A percentile compares a stretch with the other conserved stretches of the same genome.
Evolutionary conservation across 2,329 filamentous ascomycete genomes (phyloP).

Genomic region (Stylonectria norvegica): DNA sequence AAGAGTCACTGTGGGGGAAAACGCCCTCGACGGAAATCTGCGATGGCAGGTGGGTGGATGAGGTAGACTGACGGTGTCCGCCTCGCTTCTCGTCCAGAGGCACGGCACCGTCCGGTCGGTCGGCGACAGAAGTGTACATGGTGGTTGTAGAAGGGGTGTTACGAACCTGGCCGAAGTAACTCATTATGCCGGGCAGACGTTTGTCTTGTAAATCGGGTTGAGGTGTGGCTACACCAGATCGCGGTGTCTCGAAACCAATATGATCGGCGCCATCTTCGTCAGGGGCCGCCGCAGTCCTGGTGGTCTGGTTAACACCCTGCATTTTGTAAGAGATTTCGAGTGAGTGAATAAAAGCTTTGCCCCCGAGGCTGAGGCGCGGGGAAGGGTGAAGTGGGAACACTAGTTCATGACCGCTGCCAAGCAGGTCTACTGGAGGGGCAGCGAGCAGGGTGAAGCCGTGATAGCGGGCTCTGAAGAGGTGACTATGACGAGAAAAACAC

Average conservation of each 20-base stretch:
- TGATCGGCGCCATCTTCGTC: slow-evolving; percentile 73
- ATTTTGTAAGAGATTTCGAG: slow-evolving; percentile 33
- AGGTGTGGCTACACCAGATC: slow-evolving; percentile 88
- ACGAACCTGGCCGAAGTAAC: slow-evolving; percentile 99
- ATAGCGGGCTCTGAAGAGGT: slow-evolving; percentile 26
- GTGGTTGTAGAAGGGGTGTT: slow-evolving; percentile 63
- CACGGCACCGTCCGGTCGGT: slow-evolving; percentile 34
- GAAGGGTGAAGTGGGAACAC: slow-evolving; percentile 34
- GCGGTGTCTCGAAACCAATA: slow-evolving; percentile 80
- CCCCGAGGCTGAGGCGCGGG: slow-evolving; percentile 26
- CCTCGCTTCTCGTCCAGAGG: slow-evolving; percentile 21
- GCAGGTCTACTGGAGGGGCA: slow-evolving; percentile 28
- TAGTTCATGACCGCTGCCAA: slow-evolving; percentile 42
- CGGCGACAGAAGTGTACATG: slow-evolving; percentile 35
- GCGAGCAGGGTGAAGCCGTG: slow-evolving; percentile 23
- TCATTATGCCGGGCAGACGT: slow-evolving; percentile 91
- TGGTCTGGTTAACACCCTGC: slow-evolving; percentile 49
- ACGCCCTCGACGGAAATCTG: slow-evolving; percentile 25
- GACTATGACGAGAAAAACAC: slow-evolving; percentile 33
- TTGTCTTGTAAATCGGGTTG: slow-evolving; percentile 93
- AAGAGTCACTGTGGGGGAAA: slow-evolving; percentile 19
- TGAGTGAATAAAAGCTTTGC: slow-evolving; percentile 30
- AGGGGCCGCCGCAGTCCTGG: slow-evolving; percentile 51
- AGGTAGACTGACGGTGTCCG: slow-evolving; percentile 26
- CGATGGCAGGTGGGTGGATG: slow-evolving; percentile 31